phyloP scores from a whole-genome alignment of 2,329 filamentous ascomycete species.

The Rhynchosporium secalis region DNA sequence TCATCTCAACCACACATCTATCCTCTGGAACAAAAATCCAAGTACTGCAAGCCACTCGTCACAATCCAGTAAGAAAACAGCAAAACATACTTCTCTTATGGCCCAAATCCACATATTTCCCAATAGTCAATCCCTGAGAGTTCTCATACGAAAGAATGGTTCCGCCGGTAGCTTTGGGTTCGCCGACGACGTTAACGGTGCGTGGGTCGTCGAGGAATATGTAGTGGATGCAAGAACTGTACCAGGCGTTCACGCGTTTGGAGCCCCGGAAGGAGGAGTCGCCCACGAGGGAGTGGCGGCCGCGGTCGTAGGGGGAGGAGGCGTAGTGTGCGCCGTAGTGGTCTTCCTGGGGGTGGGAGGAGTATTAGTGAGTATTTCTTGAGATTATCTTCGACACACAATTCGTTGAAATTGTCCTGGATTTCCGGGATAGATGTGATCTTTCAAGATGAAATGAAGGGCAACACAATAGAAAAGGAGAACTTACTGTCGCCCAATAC shows the following conservation, averaged over 20 bases:
- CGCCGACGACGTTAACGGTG: conserved; percentile 60
- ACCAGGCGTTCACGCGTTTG: conserved; percentile 62
- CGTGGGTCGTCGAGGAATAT: conserved; percentile 61
- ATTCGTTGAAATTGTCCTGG: too few species aligned
- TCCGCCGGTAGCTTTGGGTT: conserved; percentile 70
- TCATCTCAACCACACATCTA: too few species aligned
- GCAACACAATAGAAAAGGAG: conserved; percentile 23
- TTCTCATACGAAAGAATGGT: conserved; percentile 56
- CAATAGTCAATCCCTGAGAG: conserved; percentile 37
- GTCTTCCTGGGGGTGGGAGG: conserved; percentile 49
- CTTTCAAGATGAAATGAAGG: not conserved
- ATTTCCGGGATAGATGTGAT: too few species aligned
- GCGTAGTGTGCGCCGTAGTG: conserved; percentile 59
- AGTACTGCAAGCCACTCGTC: too few species aligned
- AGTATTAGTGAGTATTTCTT: not conserved
- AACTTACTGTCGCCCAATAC: conserved; percentile 68
- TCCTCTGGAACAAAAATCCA: too few species aligned
- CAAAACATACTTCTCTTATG: conserved; percentile 40
- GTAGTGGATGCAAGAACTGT: conserved; percentile 62
- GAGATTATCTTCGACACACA: too few species aligned
- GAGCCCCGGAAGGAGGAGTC: conserved; percentile 59
- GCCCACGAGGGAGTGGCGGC: conserved; percentile 60
- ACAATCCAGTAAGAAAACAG: too few species aligned
- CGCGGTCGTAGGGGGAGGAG: conserved; percentile 57
- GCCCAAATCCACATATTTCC: conserved; percentile 43